Base-by-base conservation (phyloP, 306 rosid genomes). In the Vachellia pachyceras region DNA sequence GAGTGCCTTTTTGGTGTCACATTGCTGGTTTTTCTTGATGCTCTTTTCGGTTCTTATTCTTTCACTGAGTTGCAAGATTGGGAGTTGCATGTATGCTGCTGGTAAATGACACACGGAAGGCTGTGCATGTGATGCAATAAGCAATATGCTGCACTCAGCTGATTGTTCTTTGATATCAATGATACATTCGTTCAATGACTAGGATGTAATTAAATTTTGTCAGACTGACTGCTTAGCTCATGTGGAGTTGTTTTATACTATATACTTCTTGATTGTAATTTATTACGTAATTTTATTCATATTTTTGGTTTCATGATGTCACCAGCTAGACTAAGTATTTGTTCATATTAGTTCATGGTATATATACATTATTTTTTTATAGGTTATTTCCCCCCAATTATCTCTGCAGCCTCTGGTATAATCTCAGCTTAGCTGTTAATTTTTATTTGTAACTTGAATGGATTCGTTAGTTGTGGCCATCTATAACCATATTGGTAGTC, bases 21-120 rank as follows among this genome's bases (percentile, higher is more conserved):
- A 87, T 73, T 89, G 91, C 85, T 95, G 91, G 90, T 29, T 87
- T 84, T 89, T 84, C 81, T 82, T 93, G 72, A 71, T 90, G 84
- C 82, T 88, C 76, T 84, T 90, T 69, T 93, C 96, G 81, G 86
- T 91, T 37, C 85, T 95, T 46, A 79, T 95, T 69, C 90, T 93
- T 65, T 89, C 93, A 2, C 64, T 90, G 72, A 91, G 90, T 81
- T 89, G 65, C 87, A 93, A 91, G 89, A 84, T 91, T 15, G 94
- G 92, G 64, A 88, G 92, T 85, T 81, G 72, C 85, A 82, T 93
- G 82, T 89, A 61, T 80, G 82, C 84, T 70, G 86, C 84, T 70
- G 85, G 88, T 78, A 85, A 87, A 78, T 75, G 73, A 74, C 63
- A n/a, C 54, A 22, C 47, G 41, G 69, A 15, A 13, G 69, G 78